Evolutionary conservation across 1,284 basidiomycete species (phyloP).

Genomic region (Acaromyces ingoldii): DNA sequence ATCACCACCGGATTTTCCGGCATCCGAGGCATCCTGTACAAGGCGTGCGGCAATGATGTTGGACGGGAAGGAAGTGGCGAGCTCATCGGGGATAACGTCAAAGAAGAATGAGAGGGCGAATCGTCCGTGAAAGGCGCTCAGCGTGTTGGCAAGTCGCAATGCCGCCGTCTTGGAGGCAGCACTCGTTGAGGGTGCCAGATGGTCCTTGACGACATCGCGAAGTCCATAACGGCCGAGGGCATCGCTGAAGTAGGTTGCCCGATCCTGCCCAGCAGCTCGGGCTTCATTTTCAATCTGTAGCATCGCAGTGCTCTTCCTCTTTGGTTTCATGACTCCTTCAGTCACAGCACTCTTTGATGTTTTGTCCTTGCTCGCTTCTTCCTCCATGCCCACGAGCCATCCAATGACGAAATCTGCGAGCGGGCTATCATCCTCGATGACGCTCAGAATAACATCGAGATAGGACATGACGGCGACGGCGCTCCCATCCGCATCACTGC

Average conservation of each 20-base stretch:
- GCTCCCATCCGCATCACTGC: conserved; percentile 84
- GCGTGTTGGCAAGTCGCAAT: conserved; percentile 25
- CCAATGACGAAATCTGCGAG: conserved; percentile 34
- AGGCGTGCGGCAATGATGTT: conserved; percentile 1
- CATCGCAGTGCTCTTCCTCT: conserved; percentile 10
- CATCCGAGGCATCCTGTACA: too few relatives aligned
- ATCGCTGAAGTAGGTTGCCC: not conserved
- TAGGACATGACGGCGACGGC: conserved; percentile 96
- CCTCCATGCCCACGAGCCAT: conserved; percentile 19
- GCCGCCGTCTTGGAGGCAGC: conserved; percentile 22
- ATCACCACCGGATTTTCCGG: too few relatives aligned
- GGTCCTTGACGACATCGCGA: conserved; percentile 32
- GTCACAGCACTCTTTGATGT: conserved; percentile 1
- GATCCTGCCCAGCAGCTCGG: not conserved
- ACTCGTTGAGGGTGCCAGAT: conserved; percentile 15
- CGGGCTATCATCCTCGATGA: conserved; percentile 30
- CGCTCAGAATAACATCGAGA: conserved; percentile 60
- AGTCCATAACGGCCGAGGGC: conserved; percentile 12
- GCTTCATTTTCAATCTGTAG: conserved; percentile 1
- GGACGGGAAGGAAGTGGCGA: conserved; percentile 15
- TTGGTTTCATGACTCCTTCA: not conserved
- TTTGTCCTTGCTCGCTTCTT: not conserved
- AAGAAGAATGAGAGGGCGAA: conserved; percentile 16
- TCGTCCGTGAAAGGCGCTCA: conserved; percentile 29
- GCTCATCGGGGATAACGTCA: conserved; percentile 8